Percentiles rank a stretch among this genome's conserved stretches.
These are phyloP conservation scores for Claviceps sp. DNA, from an alignment of 2,329 filamentous ascomycete genomes.

Conservation along the genomic window DNA sequence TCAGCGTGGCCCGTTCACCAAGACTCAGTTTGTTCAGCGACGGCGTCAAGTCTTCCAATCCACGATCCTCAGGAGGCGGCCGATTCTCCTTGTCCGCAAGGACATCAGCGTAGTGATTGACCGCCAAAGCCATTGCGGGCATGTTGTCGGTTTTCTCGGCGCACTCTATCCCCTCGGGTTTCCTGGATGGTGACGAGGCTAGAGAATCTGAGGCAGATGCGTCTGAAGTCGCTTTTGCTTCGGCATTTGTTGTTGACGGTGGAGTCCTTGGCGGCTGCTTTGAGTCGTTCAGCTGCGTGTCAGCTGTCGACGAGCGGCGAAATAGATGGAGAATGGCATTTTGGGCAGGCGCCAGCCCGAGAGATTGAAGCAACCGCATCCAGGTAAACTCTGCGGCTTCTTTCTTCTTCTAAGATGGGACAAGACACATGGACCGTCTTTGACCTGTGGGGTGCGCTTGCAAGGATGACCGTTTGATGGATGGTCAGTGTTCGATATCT, in stretches of 20 bases:
- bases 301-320: constrained; percentile 15
- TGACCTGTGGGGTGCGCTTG: background rate
- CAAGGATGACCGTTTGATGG: no score
- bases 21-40: constrained; percentile 12
- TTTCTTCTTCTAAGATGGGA: background rate
- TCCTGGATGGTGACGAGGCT: background rate
- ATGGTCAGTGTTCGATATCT: no score
- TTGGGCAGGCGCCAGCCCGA: constrained; percentile 18
- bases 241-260: constrained; percentile 4
- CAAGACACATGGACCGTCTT: no score
- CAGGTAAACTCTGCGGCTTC: background rate
- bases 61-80: constrained; percentile 7
- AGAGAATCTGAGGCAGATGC: constrained; percentile 5
- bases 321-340: constrained; percentile 19
- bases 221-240: background rate
- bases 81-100: constrained; percentile 19
- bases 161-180: no score
- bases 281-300: constrained; percentile 3
- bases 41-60: constrained; percentile 2
- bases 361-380: constrained; percentile 17
- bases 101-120: background rate
- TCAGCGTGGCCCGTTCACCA: constrained; percentile 1
- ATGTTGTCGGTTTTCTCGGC: background rate
- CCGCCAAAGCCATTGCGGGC: constrained; percentile 6
- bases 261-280: background rate